Conservation (phyloP, 805 yeast species). For the Lipomyces chichibuensis region DNA sequence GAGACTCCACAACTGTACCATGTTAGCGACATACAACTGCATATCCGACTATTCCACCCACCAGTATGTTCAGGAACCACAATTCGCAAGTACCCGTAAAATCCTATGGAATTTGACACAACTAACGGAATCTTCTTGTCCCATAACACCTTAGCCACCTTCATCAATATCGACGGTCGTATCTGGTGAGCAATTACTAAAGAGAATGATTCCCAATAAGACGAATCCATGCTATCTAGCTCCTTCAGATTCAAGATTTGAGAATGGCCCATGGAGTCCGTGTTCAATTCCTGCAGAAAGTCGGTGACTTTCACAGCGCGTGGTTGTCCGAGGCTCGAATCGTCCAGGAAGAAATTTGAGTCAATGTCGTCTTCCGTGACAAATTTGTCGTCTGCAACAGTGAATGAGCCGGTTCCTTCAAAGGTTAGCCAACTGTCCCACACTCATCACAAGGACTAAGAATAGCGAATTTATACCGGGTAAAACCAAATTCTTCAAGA, state of each 20-base stretch:
- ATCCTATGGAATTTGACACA: constrained; percentile 58
- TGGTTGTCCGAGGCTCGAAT: constrained; percentile 49
- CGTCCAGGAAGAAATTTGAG: constrained; percentile 64
- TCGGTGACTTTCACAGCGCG: constrained; percentile 49
- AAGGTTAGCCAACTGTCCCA: neutral
- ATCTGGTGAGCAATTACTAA: constrained; percentile 54
- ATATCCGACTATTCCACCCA: neutral
- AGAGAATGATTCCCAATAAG: constrained; percentile 55
- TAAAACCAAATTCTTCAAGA: constrained; percentile 73
- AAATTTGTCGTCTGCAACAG: constrained; percentile 55
- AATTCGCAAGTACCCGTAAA: constrained; percentile 63
- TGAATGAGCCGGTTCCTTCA: constrained; percentile 62
- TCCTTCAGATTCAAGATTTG: constrained; percentile 8
- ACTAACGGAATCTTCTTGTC: constrained; percentile 57
- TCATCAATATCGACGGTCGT: constrained; percentile 37
- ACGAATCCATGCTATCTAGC: constrained; percentile 16
- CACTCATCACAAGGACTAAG: neutral
- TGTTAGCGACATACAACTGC: neutral
- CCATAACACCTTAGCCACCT: constrained; percentile 50
- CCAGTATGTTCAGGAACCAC: constrained; percentile 63
- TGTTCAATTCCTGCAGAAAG: constrained; percentile 60
- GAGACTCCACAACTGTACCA: constrained; percentile 60
- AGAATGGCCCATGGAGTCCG: constrained; percentile 54
- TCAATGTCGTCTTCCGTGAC: constrained; percentile 54
- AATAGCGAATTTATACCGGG: constrained; percentile 52